These are phyloP conservation scores for Dianthus caryophyllus DNA, from an alignment of 148 eudicot genomes.

Conservation along the genomic window DNA sequence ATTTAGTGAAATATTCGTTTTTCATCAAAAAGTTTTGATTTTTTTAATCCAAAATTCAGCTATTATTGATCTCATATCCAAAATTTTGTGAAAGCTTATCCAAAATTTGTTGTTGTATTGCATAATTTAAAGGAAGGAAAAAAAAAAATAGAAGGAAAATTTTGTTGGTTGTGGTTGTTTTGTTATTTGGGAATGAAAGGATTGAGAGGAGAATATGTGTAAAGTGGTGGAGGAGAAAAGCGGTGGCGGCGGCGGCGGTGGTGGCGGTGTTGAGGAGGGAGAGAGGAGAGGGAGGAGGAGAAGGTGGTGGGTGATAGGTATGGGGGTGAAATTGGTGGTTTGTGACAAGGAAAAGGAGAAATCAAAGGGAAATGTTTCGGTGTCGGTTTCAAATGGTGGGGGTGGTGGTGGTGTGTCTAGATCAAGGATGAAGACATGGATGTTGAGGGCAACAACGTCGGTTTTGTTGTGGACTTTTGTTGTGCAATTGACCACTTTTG, in stretches of 20 bases:
- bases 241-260: constrained; percentile 22
- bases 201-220: constrained; percentile 33
- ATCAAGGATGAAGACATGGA: constrained; percentile 67
- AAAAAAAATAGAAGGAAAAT: neutral
- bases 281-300: constrained; percentile 29
- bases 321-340: constrained; percentile 45
- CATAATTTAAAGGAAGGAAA: neutral
- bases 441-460: constrained; percentile 58
- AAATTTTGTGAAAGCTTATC: neutral
- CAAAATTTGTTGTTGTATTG: neutral
- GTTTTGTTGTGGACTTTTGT: constrained; percentile 70
- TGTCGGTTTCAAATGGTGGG: constrained; percentile 16
- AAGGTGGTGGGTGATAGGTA: constrained; percentile 37
- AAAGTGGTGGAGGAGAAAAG: constrained; percentile 24
- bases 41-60: neutral
- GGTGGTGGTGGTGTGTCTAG: constrained; percentile 22
- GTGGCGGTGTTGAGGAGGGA: constrained; percentile 19
- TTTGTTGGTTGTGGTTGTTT: neutral
- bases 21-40: neutral
- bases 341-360: constrained; percentile 28
- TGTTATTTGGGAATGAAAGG: constrained; percentile 21
- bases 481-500: constrained; percentile 58
- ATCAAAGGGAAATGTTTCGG: constrained; percentile 16
- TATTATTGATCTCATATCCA: neutral
- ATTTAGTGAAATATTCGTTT: neutral